Base-by-base conservation (phyloP, 1,284 basidiomycete species). In the Ceratobasidium sp. region DNA sequence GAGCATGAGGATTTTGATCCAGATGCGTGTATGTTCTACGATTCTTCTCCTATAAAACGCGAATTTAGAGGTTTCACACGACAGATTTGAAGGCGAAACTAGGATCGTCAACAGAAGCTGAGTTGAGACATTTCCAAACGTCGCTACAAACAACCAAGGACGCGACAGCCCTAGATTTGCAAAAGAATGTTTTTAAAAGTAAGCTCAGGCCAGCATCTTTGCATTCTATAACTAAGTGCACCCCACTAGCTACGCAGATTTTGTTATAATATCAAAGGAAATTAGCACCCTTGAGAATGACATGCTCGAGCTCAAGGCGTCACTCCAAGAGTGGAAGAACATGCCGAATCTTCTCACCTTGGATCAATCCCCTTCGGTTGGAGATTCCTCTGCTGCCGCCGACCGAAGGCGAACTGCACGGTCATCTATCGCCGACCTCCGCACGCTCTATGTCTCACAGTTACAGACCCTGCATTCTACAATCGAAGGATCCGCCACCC, bases 401-500 rank as follows among this genome's bases (percentile, higher is more conserved):
- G 88, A 88, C 71, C 85, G 88, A 10, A 81, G 88, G 21, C 83
- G 87, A 18, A 92, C 91, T 46, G 89, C 90, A 71, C 91, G 96
- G 36, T 96, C 94, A 26, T 97, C 96, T 2, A 86, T 97, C 18
- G 92, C 93, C 18, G 96, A 99, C 80, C 87, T 99, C 36, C 92
- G 95, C 71, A 90, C 96, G 60, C 87, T 99, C 75, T 98, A 99
- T 80, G 93, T 92, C 71, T 92, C 92, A 46, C 97, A 99, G 82
- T 92, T 99, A 84, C 93, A 96, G 76, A 88, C 89, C 1, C 84
- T 99, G 0, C 97, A 97, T 82, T 84, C 92, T 4, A 91, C 92
- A 62, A 93, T 99, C 75, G 95, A 98, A 78, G 97, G 97, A n/a
- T 94, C 96, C 0, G 92, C 96, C 76, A 98, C 98, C 80, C 96